Base-by-base conservation (phyloP, 2,329 filamentous ascomycete genomes). In the Aspergillus pseudoviridinutans region DNA sequence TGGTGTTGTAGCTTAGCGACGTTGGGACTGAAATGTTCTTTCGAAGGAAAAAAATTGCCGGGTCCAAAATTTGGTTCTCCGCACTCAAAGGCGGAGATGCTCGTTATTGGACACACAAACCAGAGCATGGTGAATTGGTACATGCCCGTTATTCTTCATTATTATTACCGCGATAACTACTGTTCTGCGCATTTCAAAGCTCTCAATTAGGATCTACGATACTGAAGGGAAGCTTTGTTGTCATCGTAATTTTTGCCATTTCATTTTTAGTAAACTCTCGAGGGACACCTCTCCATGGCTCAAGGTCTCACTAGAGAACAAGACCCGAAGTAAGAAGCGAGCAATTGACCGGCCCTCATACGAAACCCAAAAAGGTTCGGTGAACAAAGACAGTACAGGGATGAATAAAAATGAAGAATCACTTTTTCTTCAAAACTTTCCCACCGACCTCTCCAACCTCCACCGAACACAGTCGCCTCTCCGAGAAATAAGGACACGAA, bases 291-390 rank as follows among this genome's bases (percentile, higher is more conserved):
- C 71, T 74, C 71, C 73, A 75, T 68, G 61, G 66, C 68, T 66
- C 65, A 56, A 51, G 50, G 55, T 27, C 54, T 51, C 54, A 55
- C 58, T 47, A 61, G 61, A 54, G 57, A 56, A 58, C 56, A 57
- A 61, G 61, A 57, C 55, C 42, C 50, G 50, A 55, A 61, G 54
- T 25, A 51, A 65, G 64, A 66, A 47, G 12, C 59, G 60, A 64
- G 59, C 53, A 55, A 67, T 75, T 76, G 72, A 76, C 73, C 73
- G 74, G 71, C 64, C 59, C 67, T 63, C 70, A 66, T 59, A 54
- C 54, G 51, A 65, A 65, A 62, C 60, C 54, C 61, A 56, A 61
- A 56, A 56, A 57, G 52, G 57, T 56, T 54, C 59, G 57, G 56
- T 55, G 57, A 54, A 61, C 54, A 46, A 59, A 54, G 54, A 58